Percentiles rank a stretch among this genome's conserved stretches.
Evolutionary conservation across 371 early-diverging fungal species (phyloP).

Genomic region (Lichtheimia ramosa): DNA sequence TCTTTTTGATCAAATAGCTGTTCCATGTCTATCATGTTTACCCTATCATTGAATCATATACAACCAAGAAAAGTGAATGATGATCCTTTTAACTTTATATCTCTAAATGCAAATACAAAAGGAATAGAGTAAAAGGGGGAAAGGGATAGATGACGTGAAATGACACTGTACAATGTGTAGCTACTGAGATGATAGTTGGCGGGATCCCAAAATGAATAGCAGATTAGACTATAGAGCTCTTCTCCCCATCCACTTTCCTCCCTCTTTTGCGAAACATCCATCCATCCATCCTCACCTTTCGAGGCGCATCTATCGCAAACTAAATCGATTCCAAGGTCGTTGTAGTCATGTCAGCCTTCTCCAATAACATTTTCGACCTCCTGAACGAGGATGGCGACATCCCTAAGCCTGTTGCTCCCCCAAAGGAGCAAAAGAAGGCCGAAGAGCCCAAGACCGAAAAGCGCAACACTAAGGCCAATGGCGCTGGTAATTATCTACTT

Average conservation of each 20-base stretch:
- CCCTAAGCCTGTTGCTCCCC: constrained; percentile 36
- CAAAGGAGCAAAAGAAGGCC: constrained; percentile 30
- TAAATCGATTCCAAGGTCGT: constrained; percentile 25
- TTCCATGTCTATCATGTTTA: too few relatives aligned
- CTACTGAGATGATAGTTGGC: background rate
- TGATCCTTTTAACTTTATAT: too few relatives aligned
- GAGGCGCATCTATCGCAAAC: constrained; percentile 37
- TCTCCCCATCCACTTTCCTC: constrained; percentile 5
- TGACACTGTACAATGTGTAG: too few relatives aligned
- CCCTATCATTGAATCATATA: too few relatives aligned
- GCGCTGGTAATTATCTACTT: constrained; percentile 19
- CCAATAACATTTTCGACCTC: constrained; percentile 65
- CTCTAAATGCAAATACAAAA: too few relatives aligned
- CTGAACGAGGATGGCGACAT: constrained; percentile 62
- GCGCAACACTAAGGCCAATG: constrained; percentile 19
- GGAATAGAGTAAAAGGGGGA: too few relatives aligned
- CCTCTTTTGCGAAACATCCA: constrained; percentile 26
- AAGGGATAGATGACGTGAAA: too few relatives aligned
- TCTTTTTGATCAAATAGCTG: too few relatives aligned
- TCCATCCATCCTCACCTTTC: constrained; percentile 27
- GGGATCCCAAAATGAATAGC: constrained; percentile 1
- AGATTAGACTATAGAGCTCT: background rate
- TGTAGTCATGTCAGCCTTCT: constrained; percentile 49
- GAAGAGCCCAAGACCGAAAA: constrained; percentile 34
- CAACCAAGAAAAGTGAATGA: too few relatives aligned